A percentile compares a stretch with the other conserved stretches of the same genome.
phyloP scores from a whole-genome alignment of 768 basidiomycete genomes.

The Cyclocybe cylindracea region DNA sequence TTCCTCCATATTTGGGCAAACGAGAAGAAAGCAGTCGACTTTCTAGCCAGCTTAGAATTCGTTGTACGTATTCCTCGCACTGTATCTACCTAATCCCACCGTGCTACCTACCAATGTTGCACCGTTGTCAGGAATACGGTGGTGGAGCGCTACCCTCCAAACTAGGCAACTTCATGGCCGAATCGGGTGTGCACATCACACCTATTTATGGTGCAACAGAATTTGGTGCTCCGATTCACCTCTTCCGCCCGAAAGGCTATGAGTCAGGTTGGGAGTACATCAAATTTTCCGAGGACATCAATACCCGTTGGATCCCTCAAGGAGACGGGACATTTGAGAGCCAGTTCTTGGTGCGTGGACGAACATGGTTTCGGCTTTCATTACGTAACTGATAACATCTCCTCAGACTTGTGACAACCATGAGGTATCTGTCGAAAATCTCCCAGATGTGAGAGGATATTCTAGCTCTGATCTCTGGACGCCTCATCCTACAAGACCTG shows the following conservation, averaged over 20 bases:
- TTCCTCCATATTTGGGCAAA: constrained; percentile 40
- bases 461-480: constrained; percentile 44
- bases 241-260: constrained; percentile 12
- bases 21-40: constrained; percentile 23
- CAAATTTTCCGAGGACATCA: constrained; percentile 21
- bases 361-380: not conserved
- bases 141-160: constrained; percentile 38
- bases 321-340: constrained; percentile 39
- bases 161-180: constrained; percentile 34
- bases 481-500: constrained; percentile 41
- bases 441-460: constrained; percentile 37
- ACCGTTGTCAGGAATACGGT: constrained; percentile 23
- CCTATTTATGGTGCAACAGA: constrained; percentile 42
- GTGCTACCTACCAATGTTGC: not conserved
- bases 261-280: constrained; percentile 33
- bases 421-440: constrained; percentile 36
- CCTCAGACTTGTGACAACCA: constrained; percentile 32
- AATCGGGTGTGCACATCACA: constrained; percentile 32
- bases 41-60: constrained; percentile 21
- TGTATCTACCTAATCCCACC: not conserved
- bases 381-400: not conserved
- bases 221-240: constrained; percentile 22
- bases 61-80: constrained; percentile 18
- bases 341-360: constrained; percentile 33
- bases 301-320: constrained; percentile 35